phyloP scores from a whole-genome alignment of 2,329 filamentous ascomycete genomes.

The Hymenotorrendiella dingleyae region DNA sequence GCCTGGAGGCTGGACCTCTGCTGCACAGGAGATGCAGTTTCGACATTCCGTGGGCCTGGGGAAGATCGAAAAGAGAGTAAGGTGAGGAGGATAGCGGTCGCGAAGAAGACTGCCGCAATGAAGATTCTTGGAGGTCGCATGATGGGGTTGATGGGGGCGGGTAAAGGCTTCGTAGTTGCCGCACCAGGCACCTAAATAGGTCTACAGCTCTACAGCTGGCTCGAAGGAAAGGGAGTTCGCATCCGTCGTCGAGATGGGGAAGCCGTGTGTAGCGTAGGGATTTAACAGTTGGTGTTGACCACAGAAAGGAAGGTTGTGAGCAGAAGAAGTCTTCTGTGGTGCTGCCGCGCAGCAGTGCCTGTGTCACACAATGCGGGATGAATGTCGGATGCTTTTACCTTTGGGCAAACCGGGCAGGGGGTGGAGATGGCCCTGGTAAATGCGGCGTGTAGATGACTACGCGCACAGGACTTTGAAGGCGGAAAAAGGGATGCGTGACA shows the following conservation, averaged over 20 bases:
- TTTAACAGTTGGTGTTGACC: no score
- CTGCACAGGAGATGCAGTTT: constrained; percentile 11
- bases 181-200: constrained; percentile 18
- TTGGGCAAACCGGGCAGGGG: no score
- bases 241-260: constrained; percentile 14
- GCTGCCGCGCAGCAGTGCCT: no score
- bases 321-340: no score
- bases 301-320: no score
- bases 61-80: constrained; percentile 28
- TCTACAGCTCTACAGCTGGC: constrained; percentile 28
- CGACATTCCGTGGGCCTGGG: constrained; percentile 17
- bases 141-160: constrained; percentile 13
- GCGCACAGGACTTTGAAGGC: no score
- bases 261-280: background rate
- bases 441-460: no score
- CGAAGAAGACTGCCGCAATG: constrained; percentile 27
- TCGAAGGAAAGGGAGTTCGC: constrained; percentile 12
- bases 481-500: no score
- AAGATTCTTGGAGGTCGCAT: constrained; percentile 32
- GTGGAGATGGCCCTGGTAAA: no score
- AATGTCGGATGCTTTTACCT: no score
- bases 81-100: constrained; percentile 27
- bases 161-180: no score
- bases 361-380: no score
- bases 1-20: constrained; percentile 41